Conservation (phyloP, 2,329 filamentous ascomycete genomes). For the Diaporthe sp. region DNA sequence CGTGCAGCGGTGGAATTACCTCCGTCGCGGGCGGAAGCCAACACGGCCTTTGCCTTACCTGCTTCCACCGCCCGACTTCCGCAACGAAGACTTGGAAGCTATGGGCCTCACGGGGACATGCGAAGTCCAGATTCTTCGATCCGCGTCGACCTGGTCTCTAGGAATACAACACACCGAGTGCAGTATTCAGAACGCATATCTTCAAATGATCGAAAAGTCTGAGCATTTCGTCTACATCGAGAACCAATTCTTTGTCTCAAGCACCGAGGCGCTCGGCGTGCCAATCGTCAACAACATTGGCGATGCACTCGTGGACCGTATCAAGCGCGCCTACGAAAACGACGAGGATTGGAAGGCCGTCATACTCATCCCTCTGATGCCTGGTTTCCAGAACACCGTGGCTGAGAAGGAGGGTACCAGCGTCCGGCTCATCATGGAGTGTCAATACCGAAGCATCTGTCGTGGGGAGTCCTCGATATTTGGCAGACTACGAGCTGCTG, state of each 20-base stretch:
- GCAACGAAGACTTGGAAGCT: slow-evolving; percentile 85
- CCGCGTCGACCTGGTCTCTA: slow-evolving; percentile 91
- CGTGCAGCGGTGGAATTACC: slow-evolving; percentile 98
- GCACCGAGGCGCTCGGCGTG: slow-evolving; percentile 87
- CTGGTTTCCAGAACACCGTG: slow-evolving; percentile 98
- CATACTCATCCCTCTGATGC: slow-evolving; percentile 94
- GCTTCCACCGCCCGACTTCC: slow-evolving; percentile 93
- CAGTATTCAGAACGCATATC: slow-evolving; percentile 96
- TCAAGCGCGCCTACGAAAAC: slow-evolving; percentile 85
- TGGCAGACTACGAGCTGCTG: slow-evolving; percentile 81
- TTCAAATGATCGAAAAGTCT: slow-evolving; percentile 93
- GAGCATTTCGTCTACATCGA: slow-evolving; percentile 99
- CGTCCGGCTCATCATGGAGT: slow-evolving; percentile 95
- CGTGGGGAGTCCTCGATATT: slow-evolving; percentile 94
- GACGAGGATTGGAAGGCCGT: slow-evolving; percentile 92
- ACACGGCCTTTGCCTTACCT: slow-evolving; percentile 94
- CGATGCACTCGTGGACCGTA: slow-evolving; percentile 92
- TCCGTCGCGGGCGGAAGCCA: slow-evolving; percentile 91
- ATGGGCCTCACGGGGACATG: slow-evolving; percentile 94
- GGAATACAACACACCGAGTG: slow-evolving; percentile 90
- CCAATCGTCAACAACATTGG: slow-evolving; percentile 94
- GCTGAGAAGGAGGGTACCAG: slow-evolving; percentile 95
- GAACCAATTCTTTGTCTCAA: slow-evolving; percentile 98
- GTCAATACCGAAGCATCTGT: slow-evolving; percentile 96
- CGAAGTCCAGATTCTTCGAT: slow-evolving; percentile 95